Evolutionary conservation across 805 yeast species (phyloP).

Genomic region (Ogataea degrootiae): DNA sequence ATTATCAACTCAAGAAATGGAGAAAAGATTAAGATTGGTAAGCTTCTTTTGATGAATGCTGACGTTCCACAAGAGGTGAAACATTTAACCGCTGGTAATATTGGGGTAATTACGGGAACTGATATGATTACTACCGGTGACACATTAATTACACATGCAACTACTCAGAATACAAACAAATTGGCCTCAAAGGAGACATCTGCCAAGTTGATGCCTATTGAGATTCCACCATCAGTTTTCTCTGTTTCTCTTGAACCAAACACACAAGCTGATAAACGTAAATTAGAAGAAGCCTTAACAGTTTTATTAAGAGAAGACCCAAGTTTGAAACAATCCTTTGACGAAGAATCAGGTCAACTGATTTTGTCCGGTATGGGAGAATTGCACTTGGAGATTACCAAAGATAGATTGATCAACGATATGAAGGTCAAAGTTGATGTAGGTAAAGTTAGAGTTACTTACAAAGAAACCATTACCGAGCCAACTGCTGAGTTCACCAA

Average conservation of each 20-base stretch:
- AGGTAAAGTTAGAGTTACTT: constrained; percentile 85
- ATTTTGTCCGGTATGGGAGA: constrained; percentile 97
- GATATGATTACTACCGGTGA: constrained; percentile 85
- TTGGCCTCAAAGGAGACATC: constrained; percentile 34
- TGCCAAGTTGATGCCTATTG: constrained; percentile 66
- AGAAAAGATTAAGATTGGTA: constrained; percentile 58
- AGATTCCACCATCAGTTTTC: constrained; percentile 89
- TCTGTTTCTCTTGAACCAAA: constrained; percentile 79
- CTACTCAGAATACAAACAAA: constrained; percentile 37
- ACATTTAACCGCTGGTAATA: constrained; percentile 67
- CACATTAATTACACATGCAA: constrained; percentile 64
- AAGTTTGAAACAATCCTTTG: constrained; percentile 61
- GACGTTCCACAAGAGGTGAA: constrained; percentile 73
- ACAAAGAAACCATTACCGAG: constrained; percentile 59
- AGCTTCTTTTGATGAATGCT: constrained; percentile 81
- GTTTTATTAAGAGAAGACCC: constrained; percentile 85
- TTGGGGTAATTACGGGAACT: constrained; percentile 82
- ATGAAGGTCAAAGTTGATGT: constrained; percentile 76
- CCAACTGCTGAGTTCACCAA: constrained; percentile 22
- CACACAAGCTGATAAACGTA: constrained; percentile 73
- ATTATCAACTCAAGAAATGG: constrained; percentile 69
- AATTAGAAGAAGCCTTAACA: constrained; percentile 65
- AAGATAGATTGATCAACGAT: constrained; percentile 72
- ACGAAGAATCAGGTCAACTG: constrained; percentile 87
- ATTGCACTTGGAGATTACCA: constrained; percentile 84